These are phyloP conservation scores for Russula griseocarnosa DNA, from an alignment of 768 basidiomycete genomes.

Conservation along the genomic window DNA sequence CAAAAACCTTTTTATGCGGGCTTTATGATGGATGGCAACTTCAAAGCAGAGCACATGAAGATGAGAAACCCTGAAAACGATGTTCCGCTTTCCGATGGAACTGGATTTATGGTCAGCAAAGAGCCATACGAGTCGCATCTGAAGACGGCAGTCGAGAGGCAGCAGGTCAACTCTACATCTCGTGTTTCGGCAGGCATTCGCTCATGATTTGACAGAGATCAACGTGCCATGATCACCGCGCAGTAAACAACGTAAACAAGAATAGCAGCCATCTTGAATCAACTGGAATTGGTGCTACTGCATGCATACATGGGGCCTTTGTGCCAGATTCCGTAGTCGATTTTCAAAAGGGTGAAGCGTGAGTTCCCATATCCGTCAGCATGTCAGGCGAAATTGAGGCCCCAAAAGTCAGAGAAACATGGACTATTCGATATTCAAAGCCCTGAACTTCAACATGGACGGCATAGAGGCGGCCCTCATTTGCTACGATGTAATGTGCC, in stretches of 20 bases:
- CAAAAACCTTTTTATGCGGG: too few relatives aligned
- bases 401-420: neutral
- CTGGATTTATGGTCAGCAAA: conserved; percentile 3
- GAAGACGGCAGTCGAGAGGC: neutral
- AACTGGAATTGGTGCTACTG: too few relatives aligned
- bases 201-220: neutral
- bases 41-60: neutral
- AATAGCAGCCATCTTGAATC: too few relatives aligned
- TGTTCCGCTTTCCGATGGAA: conserved; percentile 1
- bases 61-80: neutral
- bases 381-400: neutral
- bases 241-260: too few relatives aligned
- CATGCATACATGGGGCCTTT: too few relatives aligned
- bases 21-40: too few relatives aligned
- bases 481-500: too few relatives aligned
- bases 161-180: neutral
- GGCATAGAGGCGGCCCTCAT: too few relatives aligned
- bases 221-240: conserved; percentile 7
- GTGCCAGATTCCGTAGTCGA: too few relatives aligned
- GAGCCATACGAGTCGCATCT: neutral
- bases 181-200: too few relatives aligned
- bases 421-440: too few relatives aligned
- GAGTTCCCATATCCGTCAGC: neutral
- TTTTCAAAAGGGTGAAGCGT: neutral
- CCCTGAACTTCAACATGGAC: too few relatives aligned